phyloP scores from a whole-genome alignment of 2,329 filamentous ascomycete genomes.

The Paecilomyces sp. region DNA sequence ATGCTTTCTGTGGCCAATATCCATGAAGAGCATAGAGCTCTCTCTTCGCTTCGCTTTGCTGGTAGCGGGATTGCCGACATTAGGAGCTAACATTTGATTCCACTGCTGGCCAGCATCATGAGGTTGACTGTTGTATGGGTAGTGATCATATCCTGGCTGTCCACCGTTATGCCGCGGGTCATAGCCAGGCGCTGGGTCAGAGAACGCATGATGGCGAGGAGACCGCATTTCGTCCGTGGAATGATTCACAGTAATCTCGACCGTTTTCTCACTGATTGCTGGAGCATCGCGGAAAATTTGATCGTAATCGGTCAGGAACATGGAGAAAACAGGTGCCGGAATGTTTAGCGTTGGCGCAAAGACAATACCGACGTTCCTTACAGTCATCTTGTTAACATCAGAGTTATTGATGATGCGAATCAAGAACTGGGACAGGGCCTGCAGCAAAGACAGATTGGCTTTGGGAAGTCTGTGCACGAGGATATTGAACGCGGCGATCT shows the following conservation, averaged over 20 bases:
- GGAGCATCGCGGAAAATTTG: constrained; percentile 69
- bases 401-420: constrained; percentile 89
- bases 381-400: constrained; percentile 93
- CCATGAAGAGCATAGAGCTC: constrained; percentile 43
- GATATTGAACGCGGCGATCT: constrained; percentile 66
- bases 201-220: constrained; percentile 59
- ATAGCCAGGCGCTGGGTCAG: constrained; percentile 59
- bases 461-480: constrained; percentile 74
- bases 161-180: constrained; percentile 45
- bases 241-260: constrained; percentile 36
- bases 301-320: constrained; percentile 86
- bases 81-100: constrained; percentile 35
- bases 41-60: constrained; percentile 41
- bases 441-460: constrained; percentile 73
- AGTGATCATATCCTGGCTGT: constrained; percentile 42
- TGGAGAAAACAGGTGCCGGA: constrained; percentile 84
- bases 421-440: constrained; percentile 79
- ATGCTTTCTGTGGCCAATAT: constrained; percentile 22
- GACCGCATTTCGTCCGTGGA: constrained; percentile 54
- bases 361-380: constrained; percentile 94
- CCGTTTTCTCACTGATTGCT: constrained; percentile 34
- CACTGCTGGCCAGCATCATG: constrained; percentile 24
- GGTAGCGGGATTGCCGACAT: constrained; percentile 24
- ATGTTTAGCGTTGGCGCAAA: constrained; percentile 97
- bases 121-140: constrained; percentile 19